Percentiles rank a stretch among this genome's conserved stretches.
phyloP scores from a whole-genome alignment of 2,329 filamentous ascomycete genomes.

The Trichophyton rubrum region DNA sequence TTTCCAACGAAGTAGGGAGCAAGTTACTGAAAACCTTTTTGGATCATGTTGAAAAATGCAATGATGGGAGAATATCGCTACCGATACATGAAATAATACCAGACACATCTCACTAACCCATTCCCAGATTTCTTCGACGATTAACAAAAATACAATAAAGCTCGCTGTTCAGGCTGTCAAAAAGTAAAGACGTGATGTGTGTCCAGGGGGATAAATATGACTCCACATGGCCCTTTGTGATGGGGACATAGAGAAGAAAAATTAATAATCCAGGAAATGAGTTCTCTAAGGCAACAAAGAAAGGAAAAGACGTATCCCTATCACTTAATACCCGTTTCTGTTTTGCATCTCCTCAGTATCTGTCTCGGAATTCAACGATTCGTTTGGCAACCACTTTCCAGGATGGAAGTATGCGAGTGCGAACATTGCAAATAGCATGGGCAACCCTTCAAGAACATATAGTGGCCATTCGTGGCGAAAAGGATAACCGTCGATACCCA shows the following conservation, averaged over 20 bases:
- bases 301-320: background rate
- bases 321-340: background rate
- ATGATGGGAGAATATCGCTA: background rate
- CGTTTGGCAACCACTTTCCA: constrained; percentile 13
- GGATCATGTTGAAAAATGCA: background rate
- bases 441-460: constrained; percentile 40
- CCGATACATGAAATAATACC: background rate
- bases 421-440: constrained; percentile 21
- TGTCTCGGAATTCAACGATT: constrained; percentile 2
- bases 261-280: background rate
- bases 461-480: constrained; percentile 43
- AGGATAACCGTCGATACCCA: constrained; percentile 40
- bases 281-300: background rate
- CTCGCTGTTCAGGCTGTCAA: background rate
- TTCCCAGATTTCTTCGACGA: background rate
- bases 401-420: constrained; percentile 11
- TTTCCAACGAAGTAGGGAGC: background rate
- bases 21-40: background rate
- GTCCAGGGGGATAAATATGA: background rate
- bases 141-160: background rate
- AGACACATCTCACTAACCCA: background rate
- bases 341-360: background rate
- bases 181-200: background rate
- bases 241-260: background rate
- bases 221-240: background rate